Conservation (phyloP, 1,284 basidiomycete genomes). For the Ceratobasidium sp. region DNA sequence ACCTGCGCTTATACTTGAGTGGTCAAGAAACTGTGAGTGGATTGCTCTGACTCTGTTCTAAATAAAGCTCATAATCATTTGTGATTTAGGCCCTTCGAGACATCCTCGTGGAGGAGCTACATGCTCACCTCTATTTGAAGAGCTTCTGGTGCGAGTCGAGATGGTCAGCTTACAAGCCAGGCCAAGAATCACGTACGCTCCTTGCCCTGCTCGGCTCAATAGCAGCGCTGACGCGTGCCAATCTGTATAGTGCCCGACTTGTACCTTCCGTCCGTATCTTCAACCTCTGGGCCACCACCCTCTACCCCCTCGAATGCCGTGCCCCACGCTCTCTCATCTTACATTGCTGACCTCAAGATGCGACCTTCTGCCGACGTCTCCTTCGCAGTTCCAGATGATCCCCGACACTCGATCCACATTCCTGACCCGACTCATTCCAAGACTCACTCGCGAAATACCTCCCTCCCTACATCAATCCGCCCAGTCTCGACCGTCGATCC, state of each 20-base stretch:
- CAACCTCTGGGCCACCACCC: constrained; percentile 58
- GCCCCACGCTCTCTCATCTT: constrained; percentile 40
- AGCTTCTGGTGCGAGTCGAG: constrained; percentile 95
- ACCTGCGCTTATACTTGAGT: constrained; percentile 87
- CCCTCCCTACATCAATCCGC: constrained; percentile 49
- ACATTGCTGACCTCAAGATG: constrained; percentile 74
- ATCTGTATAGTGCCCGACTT: constrained; percentile 65
- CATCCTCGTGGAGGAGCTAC: constrained; percentile 95
- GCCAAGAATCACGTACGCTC: constrained; percentile 80
- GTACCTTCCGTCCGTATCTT: constrained; percentile 67
- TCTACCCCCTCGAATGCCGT: constrained; percentile 53
- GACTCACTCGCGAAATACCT: constrained; percentile 41
- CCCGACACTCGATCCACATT: constrained; percentile 56
- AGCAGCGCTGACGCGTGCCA: not conserved
- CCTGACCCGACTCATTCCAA: constrained; percentile 53
- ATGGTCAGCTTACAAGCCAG: constrained; percentile 87
- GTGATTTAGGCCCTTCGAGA: constrained; percentile 81
- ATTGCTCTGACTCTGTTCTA: not conserved
- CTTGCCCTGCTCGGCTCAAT: not conserved
- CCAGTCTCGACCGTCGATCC: constrained; percentile 50
- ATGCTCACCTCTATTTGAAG: constrained; percentile 98
- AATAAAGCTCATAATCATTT: not conserved
- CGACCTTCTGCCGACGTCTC: constrained; percentile 84
- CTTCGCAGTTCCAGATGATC: constrained; percentile 74
- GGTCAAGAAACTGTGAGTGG: constrained; percentile 86